These are phyloP conservation scores for Mycena filopes DNA, from an alignment of 768 basidiomycete genomes.

Conservation along the genomic window DNA sequence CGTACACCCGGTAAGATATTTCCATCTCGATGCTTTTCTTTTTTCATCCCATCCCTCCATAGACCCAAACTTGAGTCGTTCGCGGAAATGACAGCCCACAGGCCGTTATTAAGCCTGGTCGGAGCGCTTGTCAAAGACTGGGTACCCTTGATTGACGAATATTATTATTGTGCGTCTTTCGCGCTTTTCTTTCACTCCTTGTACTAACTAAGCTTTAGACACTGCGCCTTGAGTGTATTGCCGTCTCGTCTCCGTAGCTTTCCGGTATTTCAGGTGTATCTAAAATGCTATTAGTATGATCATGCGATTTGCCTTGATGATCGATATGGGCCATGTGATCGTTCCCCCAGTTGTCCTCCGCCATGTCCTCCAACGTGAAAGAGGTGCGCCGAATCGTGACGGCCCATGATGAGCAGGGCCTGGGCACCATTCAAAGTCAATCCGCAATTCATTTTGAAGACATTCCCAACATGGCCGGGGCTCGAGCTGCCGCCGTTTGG, in stretches of 20 bases:
- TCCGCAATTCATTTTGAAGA: constrained; percentile 40
- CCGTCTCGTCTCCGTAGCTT: constrained; percentile 28
- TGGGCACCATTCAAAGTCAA: constrained; percentile 53
- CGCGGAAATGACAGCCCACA: constrained; percentile 61
- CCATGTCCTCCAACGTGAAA: constrained; percentile 42
- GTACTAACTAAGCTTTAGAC: constrained; percentile 32
- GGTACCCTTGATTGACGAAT: constrained; percentile 90
- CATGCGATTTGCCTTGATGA: constrained; percentile 6
- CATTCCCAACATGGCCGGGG: constrained; percentile 49
- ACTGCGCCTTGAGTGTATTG: constrained; percentile 53
- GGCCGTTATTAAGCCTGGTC: constrained; percentile 75
- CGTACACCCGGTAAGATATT: constrained; percentile 72
- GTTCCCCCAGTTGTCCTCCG: constrained; percentile 22
- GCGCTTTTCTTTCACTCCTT: not conserved
- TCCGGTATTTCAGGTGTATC: constrained; percentile 21
- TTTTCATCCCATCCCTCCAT: constrained; percentile 26
- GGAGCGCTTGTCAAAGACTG: constrained; percentile 82
- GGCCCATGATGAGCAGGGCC: constrained; percentile 55
- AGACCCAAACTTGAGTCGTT: constrained; percentile 82
- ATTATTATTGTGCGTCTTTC: constrained; percentile 85
- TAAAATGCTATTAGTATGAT: constrained; percentile 26
- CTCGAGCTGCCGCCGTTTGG: constrained; percentile 56
- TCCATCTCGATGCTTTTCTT: constrained; percentile 7
- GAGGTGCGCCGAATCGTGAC: constrained; percentile 63
- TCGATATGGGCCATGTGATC: constrained; percentile 21